phyloP scores from a whole-genome alignment of 768 basidiomycete species.

The Tricholoma bakamatsutake region DNA sequence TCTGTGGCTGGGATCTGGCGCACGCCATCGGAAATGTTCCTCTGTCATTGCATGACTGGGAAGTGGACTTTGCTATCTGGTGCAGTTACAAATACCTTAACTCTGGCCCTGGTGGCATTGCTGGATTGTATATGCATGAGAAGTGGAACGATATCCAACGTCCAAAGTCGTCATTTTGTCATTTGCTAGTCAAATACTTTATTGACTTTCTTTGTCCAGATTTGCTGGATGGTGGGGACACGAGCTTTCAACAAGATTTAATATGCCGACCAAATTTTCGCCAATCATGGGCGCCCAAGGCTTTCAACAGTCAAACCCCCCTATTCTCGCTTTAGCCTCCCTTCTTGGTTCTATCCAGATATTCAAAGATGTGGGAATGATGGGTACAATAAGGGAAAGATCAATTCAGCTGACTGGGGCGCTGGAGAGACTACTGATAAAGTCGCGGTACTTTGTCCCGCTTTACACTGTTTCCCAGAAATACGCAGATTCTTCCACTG shows the following conservation, averaged over 20 bases:
- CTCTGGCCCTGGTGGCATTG: conserved; percentile 95
- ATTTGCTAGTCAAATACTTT: conserved; percentile 7
- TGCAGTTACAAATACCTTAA: conserved; percentile 99
- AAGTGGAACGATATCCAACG: conserved; percentile 61
- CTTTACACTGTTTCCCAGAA: conserved; percentile 26
- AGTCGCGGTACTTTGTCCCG: conserved; percentile 60
- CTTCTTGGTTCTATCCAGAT: conserved; percentile 79
- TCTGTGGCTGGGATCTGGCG: conserved; percentile 95
- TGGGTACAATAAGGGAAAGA: conserved; percentile 60
- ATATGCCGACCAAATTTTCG: conserved; percentile 80
- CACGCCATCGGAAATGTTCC: conserved; percentile 95
- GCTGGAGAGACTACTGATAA: conserved; percentile 58
- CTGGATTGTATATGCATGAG: conserved; percentile 85
- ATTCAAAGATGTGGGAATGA: conserved; percentile 76
- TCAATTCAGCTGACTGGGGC: conserved; percentile 64
- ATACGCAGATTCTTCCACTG: conserved; percentile 19
- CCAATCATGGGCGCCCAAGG: conserved; percentile 90
- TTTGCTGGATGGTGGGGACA: conserved; percentile 99
- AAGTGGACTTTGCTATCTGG: conserved; percentile 97
- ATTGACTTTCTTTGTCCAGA: conserved; percentile 35
- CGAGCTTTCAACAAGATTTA: conserved; percentile 78
- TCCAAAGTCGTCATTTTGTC: conserved; percentile 50
- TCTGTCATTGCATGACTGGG: conserved; percentile 85
- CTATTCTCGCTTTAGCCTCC: conserved; percentile 70
- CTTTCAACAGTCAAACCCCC: conserved; percentile 95